Base-by-base conservation (phyloP, 306 rosid genomes). In the Vigna radiata region DNA sequence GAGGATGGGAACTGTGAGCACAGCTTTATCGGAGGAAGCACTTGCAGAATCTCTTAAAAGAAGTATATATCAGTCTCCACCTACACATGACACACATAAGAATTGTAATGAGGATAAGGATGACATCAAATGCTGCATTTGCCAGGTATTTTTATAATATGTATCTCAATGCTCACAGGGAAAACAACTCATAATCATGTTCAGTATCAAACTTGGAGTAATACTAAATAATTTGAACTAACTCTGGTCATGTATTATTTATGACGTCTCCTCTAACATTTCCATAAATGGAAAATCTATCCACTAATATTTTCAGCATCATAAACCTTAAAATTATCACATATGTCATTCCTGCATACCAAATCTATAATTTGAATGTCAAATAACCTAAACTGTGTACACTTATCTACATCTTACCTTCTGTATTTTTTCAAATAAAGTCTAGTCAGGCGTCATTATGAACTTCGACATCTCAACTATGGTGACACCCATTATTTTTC, bases 1-100 rank as follows among this genome's bases (percentile, higher is more conserved):
- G 81, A 90, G 89, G 63, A 94, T 91, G 90, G 98, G 98, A 43
- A 73, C 85, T 49, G 98, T 94, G 78, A 91, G 97, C 86, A 91
- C 93, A 48, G 93, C 96, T 72, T 80, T 94, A 41, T 29, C 98
- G 5, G 96, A 90, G 74, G 91, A 89, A 81, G 88, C 86, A 41
- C 80, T 94, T 79, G 75, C 88, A 9, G 80, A 87, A 77, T 87
- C 93, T 75, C 86, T 94, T 14, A 65, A 79, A 78, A 91, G 79
- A 84, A 85, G 83, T 87, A 76, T 71, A 59, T 87, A 83, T 85
- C 83, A 84, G 59, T 76, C 85, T 73, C 21, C 63, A 70, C 81
- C 87, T 67, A 66, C 80, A 56, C 81, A 85, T 75, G 84, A 74
- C 77, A 75, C 59, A 25, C 36, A 71, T 37, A 52, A 56, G 53